Evolutionary conservation across 2,329 filamentous ascomycete genomes (phyloP).

Genomic region (Neoascochyta sp.): DNA sequence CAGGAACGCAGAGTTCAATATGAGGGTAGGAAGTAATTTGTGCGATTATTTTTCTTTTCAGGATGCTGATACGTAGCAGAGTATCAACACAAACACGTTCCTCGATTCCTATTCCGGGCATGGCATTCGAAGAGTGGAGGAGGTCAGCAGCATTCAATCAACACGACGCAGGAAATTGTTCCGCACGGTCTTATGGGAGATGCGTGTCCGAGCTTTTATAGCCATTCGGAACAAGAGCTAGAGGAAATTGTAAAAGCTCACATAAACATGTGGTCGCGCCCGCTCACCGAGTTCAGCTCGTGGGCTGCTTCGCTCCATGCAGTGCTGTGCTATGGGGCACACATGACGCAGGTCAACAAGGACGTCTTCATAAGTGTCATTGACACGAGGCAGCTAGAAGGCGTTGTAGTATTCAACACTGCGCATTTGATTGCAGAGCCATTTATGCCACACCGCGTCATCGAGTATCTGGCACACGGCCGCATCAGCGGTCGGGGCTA

Average conservation of each 20-base stretch:
- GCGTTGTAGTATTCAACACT: constrained; percentile 7
- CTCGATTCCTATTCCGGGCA: constrained; percentile 8
- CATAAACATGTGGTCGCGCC: neutral
- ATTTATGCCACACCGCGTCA: too few relatives aligned
- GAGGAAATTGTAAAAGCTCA: neutral
- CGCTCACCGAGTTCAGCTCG: constrained; percentile 3
- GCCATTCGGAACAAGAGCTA: neutral
- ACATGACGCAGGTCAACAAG: neutral
- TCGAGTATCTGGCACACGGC: constrained; percentile 4
- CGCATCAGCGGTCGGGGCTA: constrained; percentile 4
- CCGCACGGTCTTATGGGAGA: constrained; percentile 5
- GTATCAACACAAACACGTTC: constrained; percentile 2
- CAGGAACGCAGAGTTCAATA: neutral
- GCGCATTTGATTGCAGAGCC: constrained; percentile 1
- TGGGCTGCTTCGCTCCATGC: constrained; percentile 6
- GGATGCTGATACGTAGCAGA: neutral
- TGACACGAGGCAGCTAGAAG: constrained; percentile 2
- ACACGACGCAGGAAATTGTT: constrained; percentile 1
- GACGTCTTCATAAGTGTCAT: constrained; percentile 4
- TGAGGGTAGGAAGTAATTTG: neutral
- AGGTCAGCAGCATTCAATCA: constrained; percentile 1
- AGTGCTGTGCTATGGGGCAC: constrained; percentile 4
- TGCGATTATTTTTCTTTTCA: neutral
- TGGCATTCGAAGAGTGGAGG: constrained; percentile 2
- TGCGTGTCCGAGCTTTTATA: constrained; percentile 1